Conservation (phyloP, 306 rosid species). For the Pueraria montana region DNA sequence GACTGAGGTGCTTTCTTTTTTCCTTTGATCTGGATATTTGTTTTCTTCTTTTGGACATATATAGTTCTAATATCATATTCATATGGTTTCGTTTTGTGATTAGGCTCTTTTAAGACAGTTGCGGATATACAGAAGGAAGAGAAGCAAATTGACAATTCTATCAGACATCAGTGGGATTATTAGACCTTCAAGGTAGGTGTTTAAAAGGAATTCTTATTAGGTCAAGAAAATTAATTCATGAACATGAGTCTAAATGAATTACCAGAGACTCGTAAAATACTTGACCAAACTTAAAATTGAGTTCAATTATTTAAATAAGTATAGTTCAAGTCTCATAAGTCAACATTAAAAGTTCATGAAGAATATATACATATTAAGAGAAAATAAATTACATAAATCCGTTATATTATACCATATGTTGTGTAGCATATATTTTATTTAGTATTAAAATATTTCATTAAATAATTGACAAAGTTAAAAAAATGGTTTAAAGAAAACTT, state of each 20-base stretch:
- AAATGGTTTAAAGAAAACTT: neutral
- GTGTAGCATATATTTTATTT: no score
- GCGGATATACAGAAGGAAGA: conserved; percentile 59
- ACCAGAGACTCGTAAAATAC: no score
- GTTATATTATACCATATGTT: no score
- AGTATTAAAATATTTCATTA: no score
- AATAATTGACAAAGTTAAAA: neutral
- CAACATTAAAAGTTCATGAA: no score
- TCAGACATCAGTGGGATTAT: conserved; percentile 81
- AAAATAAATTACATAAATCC: no score
- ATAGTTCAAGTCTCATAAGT: no score
- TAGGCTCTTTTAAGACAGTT: conserved; percentile 80
- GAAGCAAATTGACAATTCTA: conserved; percentile 90
- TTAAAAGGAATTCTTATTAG: neutral
- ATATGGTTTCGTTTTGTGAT: conserved; percentile 19
- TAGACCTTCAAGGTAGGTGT: conserved; percentile 82
- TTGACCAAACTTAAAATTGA: no score
- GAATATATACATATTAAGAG: no score
- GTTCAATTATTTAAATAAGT: no score
- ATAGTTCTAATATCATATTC: conserved; percentile 1
- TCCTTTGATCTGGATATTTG: neutral
- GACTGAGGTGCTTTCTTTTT: conserved; percentile 70
- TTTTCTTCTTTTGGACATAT: neutral
- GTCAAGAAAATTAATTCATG: neutral
- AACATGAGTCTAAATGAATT: no score